Evolutionary conservation across 352 stramenopile genomes (phyloP), one percentile per base, ranked within the genome.

Genomic region (Globisporangium parvum): DNA sequence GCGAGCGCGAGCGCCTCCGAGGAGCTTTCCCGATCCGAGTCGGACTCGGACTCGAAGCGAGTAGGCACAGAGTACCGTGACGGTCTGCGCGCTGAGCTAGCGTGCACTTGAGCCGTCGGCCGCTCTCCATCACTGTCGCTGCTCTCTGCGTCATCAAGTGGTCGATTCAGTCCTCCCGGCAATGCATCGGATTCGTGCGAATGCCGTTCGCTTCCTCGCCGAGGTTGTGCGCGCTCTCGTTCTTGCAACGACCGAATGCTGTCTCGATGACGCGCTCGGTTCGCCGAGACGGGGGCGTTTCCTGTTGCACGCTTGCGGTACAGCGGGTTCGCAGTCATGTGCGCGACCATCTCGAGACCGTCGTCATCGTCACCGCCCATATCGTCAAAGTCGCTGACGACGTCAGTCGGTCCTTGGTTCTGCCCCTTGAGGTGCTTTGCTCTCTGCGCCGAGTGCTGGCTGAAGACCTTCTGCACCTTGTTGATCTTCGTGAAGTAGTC

Each of bases 401-500:
- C 8, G 60, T 61, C 28, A 11, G 41, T 8, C 53, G 55, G n/a
- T 40, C 33, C 26, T 56, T 58, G 45, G 67, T 55, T 49, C 57
- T 72, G 1, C 41, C 45, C 20, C 60, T 55, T 37, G 40, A 60
- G 15, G 37, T 37, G 24, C 50, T 59, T 39, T 41, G 49, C 37
- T 67, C 71, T 59, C 9, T 51, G 53, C 10, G 53, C 42, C 33
- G 53, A 59, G 33, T 53, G 53, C 31, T 59, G 53, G 47, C 77
- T 84, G 24, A 87, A 75, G 26, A 86, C 71, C 52, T 88, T 85
- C 48, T 85, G 73, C 8, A 81, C 60, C 21, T 73, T 75, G 47
- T 74, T 73, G 44, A 90, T 87, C 6, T 62, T 62, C 41, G 71
- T 73, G 49, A 82, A 85, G 56, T 87, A 85, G 31, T 90, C 70